Evolutionary conservation across 2,329 filamentous ascomycete genomes (phyloP).

Genomic region (Stagonosporopsis rhizophila): DNA sequence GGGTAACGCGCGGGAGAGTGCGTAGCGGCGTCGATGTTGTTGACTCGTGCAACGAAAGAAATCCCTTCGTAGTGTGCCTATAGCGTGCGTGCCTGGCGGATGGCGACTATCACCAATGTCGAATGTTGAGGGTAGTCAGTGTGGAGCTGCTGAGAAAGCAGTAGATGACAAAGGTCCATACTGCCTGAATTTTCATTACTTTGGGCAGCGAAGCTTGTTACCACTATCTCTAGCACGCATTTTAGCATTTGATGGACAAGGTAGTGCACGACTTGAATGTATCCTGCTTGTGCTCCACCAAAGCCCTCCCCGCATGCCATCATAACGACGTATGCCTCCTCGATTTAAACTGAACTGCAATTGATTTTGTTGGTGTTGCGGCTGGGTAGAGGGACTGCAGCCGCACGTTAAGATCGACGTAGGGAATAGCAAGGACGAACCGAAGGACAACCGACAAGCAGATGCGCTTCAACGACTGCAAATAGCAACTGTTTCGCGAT

Average conservation of each 20-base stretch:
- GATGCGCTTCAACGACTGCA: neutral
- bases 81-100: too few species aligned
- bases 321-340: neutral
- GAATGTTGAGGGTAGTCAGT: slow-evolving; percentile 2
- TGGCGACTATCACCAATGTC: slow-evolving; percentile 6
- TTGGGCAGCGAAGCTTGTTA: neutral
- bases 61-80: neutral
- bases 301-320: neutral
- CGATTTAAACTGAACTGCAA: neutral
- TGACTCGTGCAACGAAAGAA: slow-evolving; percentile 6
- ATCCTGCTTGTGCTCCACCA: neutral
- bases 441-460: slow-evolving; percentile 4
- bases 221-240: neutral
- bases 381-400: slow-evolving; percentile 13
- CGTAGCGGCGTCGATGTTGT: neutral
- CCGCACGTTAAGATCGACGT: neutral
- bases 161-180: slow-evolving; percentile 4
- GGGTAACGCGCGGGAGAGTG: neutral
- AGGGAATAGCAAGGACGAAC: slow-evolving; percentile 5
- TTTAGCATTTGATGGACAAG: neutral
- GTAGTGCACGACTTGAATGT: neutral
- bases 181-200: neutral
- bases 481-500: too few species aligned
- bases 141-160: neutral
- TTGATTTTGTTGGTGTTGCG: slow-evolving; percentile 16